These are phyloP conservation scores for Clausena lansium DNA, from an alignment of 345 rosid genomes.

Conservation along the genomic window DNA sequence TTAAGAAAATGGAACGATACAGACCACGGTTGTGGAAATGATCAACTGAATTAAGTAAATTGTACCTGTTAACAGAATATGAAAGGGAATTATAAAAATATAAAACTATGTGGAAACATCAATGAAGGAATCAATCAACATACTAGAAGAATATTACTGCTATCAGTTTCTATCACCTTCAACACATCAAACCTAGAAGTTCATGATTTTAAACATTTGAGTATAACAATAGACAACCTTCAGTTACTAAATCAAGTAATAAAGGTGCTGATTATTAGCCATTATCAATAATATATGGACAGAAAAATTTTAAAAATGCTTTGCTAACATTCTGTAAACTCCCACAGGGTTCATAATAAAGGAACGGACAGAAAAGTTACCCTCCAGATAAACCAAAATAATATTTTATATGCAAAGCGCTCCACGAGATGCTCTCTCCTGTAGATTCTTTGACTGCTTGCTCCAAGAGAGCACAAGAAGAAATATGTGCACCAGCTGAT, in stretches of 20 bases:
- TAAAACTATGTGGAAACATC: background rate
- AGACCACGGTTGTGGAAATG: slow-evolving; percentile 85
- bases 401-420: slow-evolving; percentile 72
- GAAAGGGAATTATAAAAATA: background rate
- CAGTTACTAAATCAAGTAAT: background rate
- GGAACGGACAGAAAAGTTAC: slow-evolving; percentile 32
- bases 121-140: slow-evolving; percentile 12
- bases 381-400: slow-evolving; percentile 98
- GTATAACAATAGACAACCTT: background rate
- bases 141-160: background rate
- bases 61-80: slow-evolving; percentile 59
- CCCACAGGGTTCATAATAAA: slow-evolving; percentile 8
- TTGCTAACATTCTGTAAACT: slow-evolving; percentile 2
- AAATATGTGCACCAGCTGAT: slow-evolving; percentile 98
- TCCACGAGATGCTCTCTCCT: slow-evolving; percentile 66
- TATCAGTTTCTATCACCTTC: background rate
- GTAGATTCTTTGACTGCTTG: slow-evolving; percentile 84
- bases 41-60: slow-evolving; percentile 70
- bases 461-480: slow-evolving; percentile 84
- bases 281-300: background rate
- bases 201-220: background rate
- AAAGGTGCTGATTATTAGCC: background rate
- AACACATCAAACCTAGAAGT: background rate
- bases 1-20: slow-evolving; percentile 75
- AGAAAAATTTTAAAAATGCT: slow-evolving; percentile 2